Conservation (phyloP, 2,329 filamentous ascomycete species). For the Stachybotrys elegans region DNA sequence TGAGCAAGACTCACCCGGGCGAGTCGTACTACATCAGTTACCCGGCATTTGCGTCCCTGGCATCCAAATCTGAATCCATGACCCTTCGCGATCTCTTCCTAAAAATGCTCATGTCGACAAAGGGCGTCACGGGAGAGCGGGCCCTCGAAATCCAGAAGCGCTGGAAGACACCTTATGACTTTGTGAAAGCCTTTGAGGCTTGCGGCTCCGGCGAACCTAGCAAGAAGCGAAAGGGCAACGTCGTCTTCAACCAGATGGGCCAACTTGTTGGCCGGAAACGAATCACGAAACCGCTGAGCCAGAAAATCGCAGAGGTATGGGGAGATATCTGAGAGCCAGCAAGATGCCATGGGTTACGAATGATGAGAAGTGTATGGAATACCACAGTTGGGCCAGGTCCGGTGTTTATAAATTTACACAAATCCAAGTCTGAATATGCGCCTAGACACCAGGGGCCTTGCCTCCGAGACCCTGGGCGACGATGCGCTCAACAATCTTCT, state of each 20-base stretch:
- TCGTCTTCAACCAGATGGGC: conserved; percentile 54
- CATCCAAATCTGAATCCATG: conserved; percentile 70
- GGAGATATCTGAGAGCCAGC: conserved; percentile 37
- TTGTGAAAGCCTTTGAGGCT: conserved; percentile 63
- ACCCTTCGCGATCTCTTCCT: conserved; percentile 71
- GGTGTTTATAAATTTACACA: no score
- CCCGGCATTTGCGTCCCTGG: conserved; percentile 63
- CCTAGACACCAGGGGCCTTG: conserved; percentile 10
- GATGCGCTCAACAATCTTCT: conserved; percentile 69
- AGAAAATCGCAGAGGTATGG: conserved; percentile 70
- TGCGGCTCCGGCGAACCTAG: conserved; percentile 45
- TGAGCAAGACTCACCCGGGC: conserved; percentile 46
- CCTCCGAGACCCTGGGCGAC: conserved; percentile 57
- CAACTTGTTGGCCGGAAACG: conserved; percentile 63
- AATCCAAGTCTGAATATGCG: no score
- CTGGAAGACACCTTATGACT: conserved; percentile 70
- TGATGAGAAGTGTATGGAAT: no score
- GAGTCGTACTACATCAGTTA: conserved; percentile 61
- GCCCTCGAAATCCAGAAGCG: conserved; percentile 72
- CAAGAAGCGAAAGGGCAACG: conserved; percentile 51
- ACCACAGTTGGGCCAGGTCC: no score
- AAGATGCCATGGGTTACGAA: no score
- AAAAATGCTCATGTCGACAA: conserved; percentile 82
- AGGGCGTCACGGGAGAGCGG: conserved; percentile 70
- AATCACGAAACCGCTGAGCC: conserved; percentile 59